Evolutionary conservation across 1,139 yeast species (phyloP).

Genomic region (Debaryomyces fabryi): DNA sequence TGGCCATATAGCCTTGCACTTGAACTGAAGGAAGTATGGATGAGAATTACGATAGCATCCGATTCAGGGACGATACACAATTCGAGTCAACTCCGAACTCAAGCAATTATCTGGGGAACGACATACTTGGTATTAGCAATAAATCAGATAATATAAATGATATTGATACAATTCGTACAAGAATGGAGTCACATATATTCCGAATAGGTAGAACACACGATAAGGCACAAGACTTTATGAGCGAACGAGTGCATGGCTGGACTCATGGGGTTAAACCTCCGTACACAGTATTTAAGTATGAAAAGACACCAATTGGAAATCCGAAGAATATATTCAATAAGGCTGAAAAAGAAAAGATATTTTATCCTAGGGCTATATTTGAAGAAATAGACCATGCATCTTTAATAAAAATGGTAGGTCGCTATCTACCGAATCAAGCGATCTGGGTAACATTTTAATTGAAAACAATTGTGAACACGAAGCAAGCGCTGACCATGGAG

Average conservation of each 20-base stretch:
- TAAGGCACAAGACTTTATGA: slow-evolving; percentile 9
- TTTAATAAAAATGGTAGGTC: slow-evolving; percentile 7
- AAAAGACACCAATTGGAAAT: slow-evolving; percentile 15
- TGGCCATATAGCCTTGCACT: neutral
- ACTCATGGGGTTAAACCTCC: slow-evolving; percentile 34
- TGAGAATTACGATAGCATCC: neutral
- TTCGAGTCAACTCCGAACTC: slow-evolving; percentile 1
- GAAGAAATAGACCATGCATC: slow-evolving; percentile 25
- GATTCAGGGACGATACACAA: neutral
- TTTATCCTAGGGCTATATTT: slow-evolving; percentile 30
- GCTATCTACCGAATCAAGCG: slow-evolving; percentile 1
- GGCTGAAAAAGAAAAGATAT: slow-evolving; percentile 24
- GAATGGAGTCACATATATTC: neutral
- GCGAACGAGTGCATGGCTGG: slow-evolving; percentile 25
- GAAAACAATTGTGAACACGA: slow-evolving; percentile 10
- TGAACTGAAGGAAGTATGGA: neutral
- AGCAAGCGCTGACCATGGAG: slow-evolving; percentile 18
- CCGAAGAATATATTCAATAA: slow-evolving; percentile 20
- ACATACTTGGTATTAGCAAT: neutral
- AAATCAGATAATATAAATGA: neutral
- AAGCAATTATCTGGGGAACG: neutral
- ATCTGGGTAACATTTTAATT: neutral
- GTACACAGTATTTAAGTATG: slow-evolving; percentile 29
- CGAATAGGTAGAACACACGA: neutral
- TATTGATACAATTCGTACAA: neutral